Evolutionary conservation across 2,329 filamentous ascomycete species (phyloP).

Genomic region (Paraphaeosphaeria minitans): DNA sequence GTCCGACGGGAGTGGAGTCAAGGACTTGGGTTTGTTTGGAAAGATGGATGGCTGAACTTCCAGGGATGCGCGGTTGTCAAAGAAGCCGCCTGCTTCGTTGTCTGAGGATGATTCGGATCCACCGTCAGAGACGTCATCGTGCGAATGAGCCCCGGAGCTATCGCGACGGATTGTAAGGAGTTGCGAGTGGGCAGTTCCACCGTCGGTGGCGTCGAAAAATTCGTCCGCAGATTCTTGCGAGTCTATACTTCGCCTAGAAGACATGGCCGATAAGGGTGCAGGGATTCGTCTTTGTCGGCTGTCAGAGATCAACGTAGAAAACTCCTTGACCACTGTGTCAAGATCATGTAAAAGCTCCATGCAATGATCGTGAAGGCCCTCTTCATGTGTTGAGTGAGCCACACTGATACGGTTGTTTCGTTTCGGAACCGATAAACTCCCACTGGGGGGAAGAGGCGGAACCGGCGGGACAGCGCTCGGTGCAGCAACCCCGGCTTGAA

Average conservation of each 20-base stretch:
- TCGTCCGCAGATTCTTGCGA: slow-evolving; percentile 77
- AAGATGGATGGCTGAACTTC: slow-evolving; percentile 62
- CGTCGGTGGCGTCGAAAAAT: slow-evolving; percentile 87
- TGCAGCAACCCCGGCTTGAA: slow-evolving; percentile 58
- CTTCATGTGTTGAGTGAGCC: slow-evolving; percentile 57
- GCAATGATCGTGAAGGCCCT: slow-evolving; percentile 79
- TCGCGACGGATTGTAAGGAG: slow-evolving; percentile 76
- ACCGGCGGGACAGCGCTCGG: slow-evolving; percentile 46
- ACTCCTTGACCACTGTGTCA: slow-evolving; percentile 81
- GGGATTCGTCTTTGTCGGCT: slow-evolving; percentile 76
- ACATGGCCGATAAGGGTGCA: slow-evolving; percentile 47
- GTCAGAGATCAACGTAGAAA: slow-evolving; percentile 74
- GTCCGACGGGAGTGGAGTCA: slow-evolving; percentile 77
- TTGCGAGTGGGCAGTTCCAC: slow-evolving; percentile 56
- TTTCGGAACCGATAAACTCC: slow-evolving; percentile 45
- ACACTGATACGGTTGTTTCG: slow-evolving; percentile 28
- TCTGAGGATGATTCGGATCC: slow-evolving; percentile 70
- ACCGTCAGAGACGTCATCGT: slow-evolving; percentile 53
- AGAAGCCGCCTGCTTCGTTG: slow-evolving; percentile 54
- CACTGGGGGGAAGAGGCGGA: slow-evolving; percentile 28
- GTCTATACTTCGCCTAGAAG: slow-evolving; percentile 73
- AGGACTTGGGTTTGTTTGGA: slow-evolving; percentile 74
- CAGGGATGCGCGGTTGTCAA: slow-evolving; percentile 42
- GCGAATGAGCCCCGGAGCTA: slow-evolving; percentile 57
- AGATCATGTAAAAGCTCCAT: slow-evolving; percentile 82